A percentile compares a stretch with the other conserved stretches of the same genome.
These are phyloP conservation scores for Boletus eberwhitei DNA, from an alignment of 768 basidiomycete species.

Conservation along the genomic window DNA sequence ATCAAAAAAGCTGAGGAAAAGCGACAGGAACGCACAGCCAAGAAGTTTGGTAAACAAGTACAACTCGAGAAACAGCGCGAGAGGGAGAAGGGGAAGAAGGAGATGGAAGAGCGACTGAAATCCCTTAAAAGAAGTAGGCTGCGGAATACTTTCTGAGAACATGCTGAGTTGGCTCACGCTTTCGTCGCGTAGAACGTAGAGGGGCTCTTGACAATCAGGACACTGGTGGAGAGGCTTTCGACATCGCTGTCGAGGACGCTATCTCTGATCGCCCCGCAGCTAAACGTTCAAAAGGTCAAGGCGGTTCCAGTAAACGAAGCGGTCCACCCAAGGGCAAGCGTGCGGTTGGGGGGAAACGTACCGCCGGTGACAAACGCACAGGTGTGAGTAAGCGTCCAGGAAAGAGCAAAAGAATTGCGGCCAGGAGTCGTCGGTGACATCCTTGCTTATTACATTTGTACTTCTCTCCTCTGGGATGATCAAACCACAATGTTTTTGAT, in stretches of 20 bases:
- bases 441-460: slow-evolving; percentile 4
- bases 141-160: not conserved
- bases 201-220: slow-evolving; percentile 69
- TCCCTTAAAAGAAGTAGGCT: slow-evolving; percentile 81
- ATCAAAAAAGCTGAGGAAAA: slow-evolving; percentile 94
- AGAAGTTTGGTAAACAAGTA: slow-evolving; percentile 98
- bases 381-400: slow-evolving; percentile 51
- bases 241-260: slow-evolving; percentile 88
- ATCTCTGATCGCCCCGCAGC: slow-evolving; percentile 66
- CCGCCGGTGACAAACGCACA: slow-evolving; percentile 16
- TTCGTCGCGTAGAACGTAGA: slow-evolving; percentile 62
- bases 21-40: slow-evolving; percentile 86
- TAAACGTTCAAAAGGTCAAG: slow-evolving; percentile 43
- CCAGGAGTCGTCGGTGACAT: slow-evolving; percentile 34
- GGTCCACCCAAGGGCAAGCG: slow-evolving; percentile 40
- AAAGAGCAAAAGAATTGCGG: slow-evolving; percentile 52
- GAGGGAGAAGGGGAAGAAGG: slow-evolving; percentile 85
- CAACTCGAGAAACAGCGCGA: slow-evolving; percentile 93
- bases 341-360: slow-evolving; percentile 27
- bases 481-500: not conserved
- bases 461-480: not conserved
- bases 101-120: slow-evolving; percentile 83
- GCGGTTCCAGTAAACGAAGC: slow-evolving; percentile 30
- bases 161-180: not conserved
- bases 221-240: slow-evolving; percentile 63